Evolutionary conservation across 305 asterid species (phyloP).

Genomic region (Fraxinus paxiana): DNA sequence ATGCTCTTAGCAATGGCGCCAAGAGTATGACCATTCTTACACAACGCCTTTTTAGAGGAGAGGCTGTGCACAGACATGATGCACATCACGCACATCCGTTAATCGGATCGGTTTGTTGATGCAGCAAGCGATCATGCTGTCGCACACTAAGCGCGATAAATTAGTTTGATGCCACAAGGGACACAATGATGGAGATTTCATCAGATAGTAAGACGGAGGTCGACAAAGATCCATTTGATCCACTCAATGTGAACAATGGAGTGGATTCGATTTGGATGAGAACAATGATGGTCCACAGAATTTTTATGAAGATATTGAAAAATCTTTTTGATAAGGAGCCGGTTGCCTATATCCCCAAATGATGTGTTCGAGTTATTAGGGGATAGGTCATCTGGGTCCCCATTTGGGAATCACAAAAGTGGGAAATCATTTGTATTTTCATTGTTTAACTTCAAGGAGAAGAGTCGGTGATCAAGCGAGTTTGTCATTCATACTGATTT

Average conservation of each 20-base stretch:
- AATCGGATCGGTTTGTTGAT: neutral
- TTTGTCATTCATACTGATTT: conserved; percentile 48
- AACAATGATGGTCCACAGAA: neutral
- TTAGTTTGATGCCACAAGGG: neutral
- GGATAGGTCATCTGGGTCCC: conserved; percentile 52
- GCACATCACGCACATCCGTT: neutral
- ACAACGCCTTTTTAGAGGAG: neutral
- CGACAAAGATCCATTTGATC: neutral
- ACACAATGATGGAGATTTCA: neutral
- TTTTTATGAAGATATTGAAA: neutral
- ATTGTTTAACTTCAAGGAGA: conserved; percentile 79
- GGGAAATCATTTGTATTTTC: conserved; percentile 73
- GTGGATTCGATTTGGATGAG: neutral
- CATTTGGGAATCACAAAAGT: conserved; percentile 46
- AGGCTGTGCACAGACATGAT: neutral
- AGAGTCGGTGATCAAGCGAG: conserved; percentile 80
- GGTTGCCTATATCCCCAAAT: neutral
- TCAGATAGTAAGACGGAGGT: neutral
- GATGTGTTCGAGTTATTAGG: conserved; percentile 39
- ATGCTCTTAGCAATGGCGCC: neutral
- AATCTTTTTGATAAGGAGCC: neutral
- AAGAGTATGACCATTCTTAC: neutral
- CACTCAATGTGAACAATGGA: neutral
- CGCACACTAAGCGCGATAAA: neutral
- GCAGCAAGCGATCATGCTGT: neutral